phyloP scores from a whole-genome alignment of 345 rosid genomes.

The Erodium maritimum region DNA sequence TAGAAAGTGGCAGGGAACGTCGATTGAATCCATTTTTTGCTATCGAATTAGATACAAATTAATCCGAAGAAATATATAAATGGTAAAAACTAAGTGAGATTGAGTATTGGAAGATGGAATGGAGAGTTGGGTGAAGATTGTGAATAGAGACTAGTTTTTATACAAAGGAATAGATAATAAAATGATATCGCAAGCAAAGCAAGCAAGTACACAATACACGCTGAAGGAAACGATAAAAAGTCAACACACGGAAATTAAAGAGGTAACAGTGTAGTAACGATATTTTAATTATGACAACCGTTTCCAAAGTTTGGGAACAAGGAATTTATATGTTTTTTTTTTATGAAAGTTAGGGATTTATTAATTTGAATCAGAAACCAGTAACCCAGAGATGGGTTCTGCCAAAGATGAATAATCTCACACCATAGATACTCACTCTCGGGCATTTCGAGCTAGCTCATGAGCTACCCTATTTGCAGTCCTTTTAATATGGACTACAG shows the following conservation, averaged over 20 bases:
- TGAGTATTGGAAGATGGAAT: neutral
- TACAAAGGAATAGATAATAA: neutral
- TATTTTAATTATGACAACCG: constrained; percentile 2
- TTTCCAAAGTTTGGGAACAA: constrained; percentile 10
- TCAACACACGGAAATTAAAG: constrained; percentile 16
- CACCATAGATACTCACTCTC: no score
- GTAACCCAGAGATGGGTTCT: no score
- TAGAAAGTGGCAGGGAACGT: constrained; percentile 37
- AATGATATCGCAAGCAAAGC: neutral
- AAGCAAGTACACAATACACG: neutral
- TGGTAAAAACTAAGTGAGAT: no score
- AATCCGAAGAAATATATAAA: no score
- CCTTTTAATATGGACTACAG: no score
- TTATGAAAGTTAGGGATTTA: no score
- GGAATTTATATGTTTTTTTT: no score
- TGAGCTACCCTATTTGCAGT: no score
- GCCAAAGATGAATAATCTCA: no score
- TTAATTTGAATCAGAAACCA: no score
- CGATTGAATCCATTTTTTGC: constrained; percentile 32
- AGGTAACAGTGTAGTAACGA: neutral
- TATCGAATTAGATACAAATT: no score
- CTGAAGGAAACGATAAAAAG: constrained; percentile 4
- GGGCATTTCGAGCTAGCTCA: no score
- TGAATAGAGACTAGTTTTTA: neutral
- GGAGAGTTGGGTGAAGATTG: neutral